phyloP scores from a whole-genome alignment of 805 yeast genomes.

The Monosporozyma servazzii region DNA sequence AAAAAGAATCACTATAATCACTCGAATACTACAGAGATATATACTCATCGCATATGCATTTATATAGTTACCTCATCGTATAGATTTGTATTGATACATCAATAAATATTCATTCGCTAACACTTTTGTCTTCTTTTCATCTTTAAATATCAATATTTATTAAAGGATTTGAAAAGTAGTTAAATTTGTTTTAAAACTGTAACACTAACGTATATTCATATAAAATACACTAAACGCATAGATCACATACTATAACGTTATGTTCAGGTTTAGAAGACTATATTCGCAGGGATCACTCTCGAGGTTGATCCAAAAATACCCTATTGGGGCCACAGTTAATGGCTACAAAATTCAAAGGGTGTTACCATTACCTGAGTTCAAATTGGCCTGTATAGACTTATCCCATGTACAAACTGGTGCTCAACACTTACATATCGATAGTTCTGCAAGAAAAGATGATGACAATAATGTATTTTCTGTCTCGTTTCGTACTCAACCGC shows the following conservation, averaged over 20 bases:
- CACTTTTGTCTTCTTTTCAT: neutral
- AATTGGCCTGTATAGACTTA: slow-evolving; percentile 67
- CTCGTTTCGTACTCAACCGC: slow-evolving; percentile 89
- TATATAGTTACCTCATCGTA: neutral
- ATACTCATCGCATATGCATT: neutral
- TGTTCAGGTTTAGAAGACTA: slow-evolving; percentile 22
- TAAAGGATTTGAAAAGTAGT: neutral
- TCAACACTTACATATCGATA: slow-evolving; percentile 73
- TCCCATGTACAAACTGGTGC: slow-evolving; percentile 64
- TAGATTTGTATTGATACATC: neutral
- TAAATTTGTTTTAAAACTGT: too few species aligned
- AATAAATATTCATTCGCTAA: neutral
- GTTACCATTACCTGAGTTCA: slow-evolving; percentile 69
- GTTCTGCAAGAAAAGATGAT: slow-evolving; percentile 46
- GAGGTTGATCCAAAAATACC: slow-evolving; percentile 36
- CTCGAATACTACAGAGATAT: neutral
- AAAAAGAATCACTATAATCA: neutral
- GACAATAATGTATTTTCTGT: slow-evolving; percentile 86
- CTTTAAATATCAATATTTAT: too few species aligned
- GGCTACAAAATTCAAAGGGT: slow-evolving; percentile 63
- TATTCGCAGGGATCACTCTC: slow-evolving; percentile 27
- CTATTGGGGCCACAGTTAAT: slow-evolving; percentile 50
- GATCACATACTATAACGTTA: neutral
- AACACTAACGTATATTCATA: too few species aligned
- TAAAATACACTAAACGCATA: neutral